Conservation (phyloP, 2,329 filamentous ascomycete species). For the Epichloe scottii region DNA sequence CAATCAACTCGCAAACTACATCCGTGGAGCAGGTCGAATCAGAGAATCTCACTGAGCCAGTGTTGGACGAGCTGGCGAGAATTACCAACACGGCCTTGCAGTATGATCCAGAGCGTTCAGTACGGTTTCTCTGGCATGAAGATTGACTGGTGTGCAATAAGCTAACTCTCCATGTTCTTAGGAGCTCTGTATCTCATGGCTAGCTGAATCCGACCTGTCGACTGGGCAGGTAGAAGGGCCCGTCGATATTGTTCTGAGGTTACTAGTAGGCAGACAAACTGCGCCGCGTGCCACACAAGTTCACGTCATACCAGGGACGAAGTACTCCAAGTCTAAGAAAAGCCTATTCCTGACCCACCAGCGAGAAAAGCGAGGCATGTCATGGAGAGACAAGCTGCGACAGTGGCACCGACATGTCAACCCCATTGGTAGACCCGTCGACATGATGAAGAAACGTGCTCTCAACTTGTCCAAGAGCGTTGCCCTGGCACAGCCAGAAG, state of each 20-base stretch:
- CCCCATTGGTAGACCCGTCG: constrained; percentile 8
- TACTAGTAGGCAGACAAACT: constrained; percentile 23
- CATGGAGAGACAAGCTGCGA: constrained; percentile 22
- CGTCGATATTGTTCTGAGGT: constrained; percentile 32
- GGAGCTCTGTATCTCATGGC: constrained; percentile 30
- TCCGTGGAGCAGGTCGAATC: constrained; percentile 12
- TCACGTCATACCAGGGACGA: constrained; percentile 11
- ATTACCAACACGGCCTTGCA: constrained; percentile 22
- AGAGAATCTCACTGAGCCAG: constrained; percentile 7
- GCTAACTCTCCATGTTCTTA: constrained; percentile 6
- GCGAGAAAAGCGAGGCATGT: constrained; percentile 20
- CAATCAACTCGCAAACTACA: constrained; percentile 15
- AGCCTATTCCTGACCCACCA: constrained; percentile 13
- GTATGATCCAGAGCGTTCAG: constrained; percentile 9
- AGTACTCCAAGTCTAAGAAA: neutral
- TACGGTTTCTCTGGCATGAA: constrained; percentile 7
- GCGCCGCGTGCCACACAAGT: constrained; percentile 4
- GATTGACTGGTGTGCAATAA: neutral
- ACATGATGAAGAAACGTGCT: neutral
- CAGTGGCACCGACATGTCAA: constrained; percentile 19
- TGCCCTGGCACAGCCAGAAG: neutral
- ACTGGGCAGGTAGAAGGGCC: constrained; percentile 23
- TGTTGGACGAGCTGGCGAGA: constrained; percentile 18
- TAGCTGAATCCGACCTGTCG: constrained; percentile 16
- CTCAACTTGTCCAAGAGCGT: neutral